Base-by-base conservation (phyloP, 805 yeast species). In the Tetrapisispora phaffii region DNA sequence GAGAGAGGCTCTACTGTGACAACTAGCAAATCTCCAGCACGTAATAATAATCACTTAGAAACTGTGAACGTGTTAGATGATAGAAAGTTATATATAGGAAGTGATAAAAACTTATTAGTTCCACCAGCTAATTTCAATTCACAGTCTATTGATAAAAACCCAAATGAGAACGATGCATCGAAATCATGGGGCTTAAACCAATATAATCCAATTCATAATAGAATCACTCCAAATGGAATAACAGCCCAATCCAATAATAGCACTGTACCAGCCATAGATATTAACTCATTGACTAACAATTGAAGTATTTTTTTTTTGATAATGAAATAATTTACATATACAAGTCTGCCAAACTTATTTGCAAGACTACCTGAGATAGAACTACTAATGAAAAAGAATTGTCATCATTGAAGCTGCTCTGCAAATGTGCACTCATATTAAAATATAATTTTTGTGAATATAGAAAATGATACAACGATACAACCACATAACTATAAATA, bases 161-260 rank as follows among this genome's bases (percentile, higher is more conserved):
- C 19, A 21, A 39, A 34, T 15, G 40, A 24, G 10, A 35, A 23
- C 42, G 62, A 67, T 26, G 85, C 95, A 1, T 97, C 97, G 1
- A 96, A 95, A 16, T 76, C 89, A 47, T 87, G 96, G 97, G 85
- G 84, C 59, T 80, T 85, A 66, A 85, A 88, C 56, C 96, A 88
- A 56, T 80, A 89, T 46, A 69, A 76, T 37, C 74, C 79, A 4
- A 62, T 57, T 1, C 61, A 58, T 9, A 41, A 49, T 56, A 16
- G 39, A 50, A 56, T 38, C 52, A 56, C 28, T 50, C 44, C 47
- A 23, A n/a, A 34, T n/a, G 9, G 40, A 37, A 15, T 28, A 24
- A 24, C 21, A 16, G 17, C 20, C n/a, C 40, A 23, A 24, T n/a
- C 38, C 13, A 34, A 8, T 21, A 21, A 20, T 7, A 34, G 21